Conservation (phyloP, 208 protist genomes). For the Crithidia bombi region DNA sequence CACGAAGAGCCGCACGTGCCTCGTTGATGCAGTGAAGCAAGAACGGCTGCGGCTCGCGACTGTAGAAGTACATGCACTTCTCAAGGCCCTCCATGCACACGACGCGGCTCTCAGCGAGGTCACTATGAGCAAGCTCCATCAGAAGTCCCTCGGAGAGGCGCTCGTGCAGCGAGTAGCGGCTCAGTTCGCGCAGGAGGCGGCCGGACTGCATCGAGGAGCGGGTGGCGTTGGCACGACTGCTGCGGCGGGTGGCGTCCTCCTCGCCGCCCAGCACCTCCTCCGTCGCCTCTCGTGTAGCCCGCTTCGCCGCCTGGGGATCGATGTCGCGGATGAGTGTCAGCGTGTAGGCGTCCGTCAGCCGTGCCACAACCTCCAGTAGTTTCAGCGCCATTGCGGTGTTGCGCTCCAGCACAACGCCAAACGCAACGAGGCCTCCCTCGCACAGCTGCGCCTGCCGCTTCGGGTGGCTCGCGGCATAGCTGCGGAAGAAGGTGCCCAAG, state of each 20-base stretch:
- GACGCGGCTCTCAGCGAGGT: slow-evolving; percentile 31
- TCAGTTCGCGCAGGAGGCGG: slow-evolving; percentile 80
- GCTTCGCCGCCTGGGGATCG: slow-evolving; percentile 71
- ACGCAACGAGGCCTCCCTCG: slow-evolving; percentile 62
- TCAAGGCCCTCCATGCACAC: slow-evolving; percentile 75
- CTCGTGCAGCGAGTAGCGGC: slow-evolving; percentile 87
- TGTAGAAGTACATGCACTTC: slow-evolving; percentile 88
- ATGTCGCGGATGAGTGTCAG: slow-evolving; percentile 84
- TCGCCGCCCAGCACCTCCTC: slow-evolving; percentile 22
- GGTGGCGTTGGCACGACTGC: slow-evolving; percentile 50
- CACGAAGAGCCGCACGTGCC: slow-evolving; percentile 22
- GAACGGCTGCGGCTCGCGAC: slow-evolving; percentile 71
- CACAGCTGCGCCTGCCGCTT: slow-evolving; percentile 64
- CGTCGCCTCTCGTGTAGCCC: slow-evolving; percentile 20
- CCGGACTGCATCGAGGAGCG: slow-evolving; percentile 77
- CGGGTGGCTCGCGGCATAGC: slow-evolving; percentile 83
- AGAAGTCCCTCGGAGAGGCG: slow-evolving; percentile 70
- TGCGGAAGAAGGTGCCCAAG: slow-evolving; percentile 78
- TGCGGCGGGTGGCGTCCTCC: slow-evolving; percentile 26
- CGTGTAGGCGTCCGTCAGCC: slow-evolving; percentile 74
- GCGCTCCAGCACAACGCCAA: slow-evolving; percentile 55
- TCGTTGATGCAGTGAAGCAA: slow-evolving; percentile 47
- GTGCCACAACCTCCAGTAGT: slow-evolving; percentile 65
- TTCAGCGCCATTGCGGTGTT: slow-evolving; percentile 40
- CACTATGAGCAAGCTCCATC: slow-evolving; percentile 55